Base-by-base conservation (phyloP, 306 rosid species). In the Hippophae gyantsensis region DNA sequence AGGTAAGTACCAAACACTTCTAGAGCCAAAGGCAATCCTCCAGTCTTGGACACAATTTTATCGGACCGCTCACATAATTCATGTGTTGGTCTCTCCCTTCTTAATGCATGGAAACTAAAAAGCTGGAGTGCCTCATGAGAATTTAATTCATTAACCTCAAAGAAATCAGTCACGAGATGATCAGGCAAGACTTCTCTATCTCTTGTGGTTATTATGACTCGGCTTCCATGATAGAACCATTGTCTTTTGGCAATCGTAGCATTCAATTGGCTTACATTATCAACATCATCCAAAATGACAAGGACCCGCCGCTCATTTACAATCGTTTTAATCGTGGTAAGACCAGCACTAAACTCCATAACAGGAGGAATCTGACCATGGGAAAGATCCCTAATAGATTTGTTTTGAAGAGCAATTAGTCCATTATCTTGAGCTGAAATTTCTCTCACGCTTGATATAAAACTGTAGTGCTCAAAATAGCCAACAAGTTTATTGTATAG, bases 1-100 rank as follows among this genome's bases (percentile, higher is more conserved):
- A 83, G 62, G 61, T 65, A 50, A 7, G 84, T 83, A 18, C 90
- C 90, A 52, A 79, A 75, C 48, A 86, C 86, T 79, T 86, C 88
- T 40, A 86, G 14, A 44, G 95, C 90, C 82, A 86, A 65, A 5
- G 95, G 95, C 56, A 86, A 38, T 56, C 64, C 47, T 58, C 90
- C 84, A 0, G 95, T 79, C 1, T 76, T 78, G 46, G 58, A 42
- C 63, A 86, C 88, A 6, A 79, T 86, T 60, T 81, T 8, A 51
- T 72, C 1, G 9, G 84, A 81, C 12, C 79, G 23, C 1, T 62
- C 6, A 51, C 14, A 8, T 49, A 76, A 56, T 8, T 27, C 9
- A 0, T 50, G 48, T n/a, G 70, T 54, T 3, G 88, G 95, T 3
- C 38, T 49, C n/a, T 63, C 71, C 70, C 61, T 79, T 72, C 79